A percentile compares a stretch with the other conserved stretches of the same genome.
These are phyloP conservation scores for Elsinoe arachidis DNA, from an alignment of 2,329 filamentous ascomycete species.

Conservation along the genomic window DNA sequence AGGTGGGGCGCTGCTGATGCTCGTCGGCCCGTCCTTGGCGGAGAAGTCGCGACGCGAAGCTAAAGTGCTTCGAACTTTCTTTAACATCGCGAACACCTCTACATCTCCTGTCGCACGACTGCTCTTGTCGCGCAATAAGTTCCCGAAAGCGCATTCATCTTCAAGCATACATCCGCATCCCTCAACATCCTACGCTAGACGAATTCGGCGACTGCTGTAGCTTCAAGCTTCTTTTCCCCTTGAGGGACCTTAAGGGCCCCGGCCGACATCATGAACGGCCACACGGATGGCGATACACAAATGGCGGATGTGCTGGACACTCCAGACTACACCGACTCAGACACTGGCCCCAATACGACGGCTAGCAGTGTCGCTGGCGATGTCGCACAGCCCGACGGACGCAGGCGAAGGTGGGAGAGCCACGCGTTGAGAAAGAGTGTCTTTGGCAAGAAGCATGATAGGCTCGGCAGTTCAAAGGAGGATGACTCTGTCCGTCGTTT, in stretches of 20 bases:
- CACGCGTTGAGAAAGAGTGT: conserved; percentile 86
- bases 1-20: not conserved
- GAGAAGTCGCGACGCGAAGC: conserved; percentile 11
- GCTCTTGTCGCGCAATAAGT: not conserved
- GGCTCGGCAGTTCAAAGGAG: conserved; percentile 88
- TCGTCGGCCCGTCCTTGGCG: conserved; percentile 3
- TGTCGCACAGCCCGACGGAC: conserved; percentile 56
- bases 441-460: conserved; percentile 89
- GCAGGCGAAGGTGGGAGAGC: conserved; percentile 76
- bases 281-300: conserved; percentile 15
- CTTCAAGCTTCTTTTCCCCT: conserved; percentile 10
- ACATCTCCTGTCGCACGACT: not conserved
- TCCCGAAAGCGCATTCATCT: not conserved
- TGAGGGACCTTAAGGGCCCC: conserved; percentile 12
- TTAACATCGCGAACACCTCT: not conserved
- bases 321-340: conserved; percentile 58
- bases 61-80: conserved; percentile 13
- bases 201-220: not conserved
- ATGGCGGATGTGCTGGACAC: conserved; percentile 45
- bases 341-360: conserved; percentile 57
- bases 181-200: not conserved
- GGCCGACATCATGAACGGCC: conserved; percentile 17
- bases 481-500: conserved; percentile 93
- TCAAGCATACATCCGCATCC: not conserved
- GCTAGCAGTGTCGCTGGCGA: conserved; percentile 85